These are phyloP conservation scores for Neltuma alba DNA, from an alignment of 306 rosid species.

Conservation along the genomic window DNA sequence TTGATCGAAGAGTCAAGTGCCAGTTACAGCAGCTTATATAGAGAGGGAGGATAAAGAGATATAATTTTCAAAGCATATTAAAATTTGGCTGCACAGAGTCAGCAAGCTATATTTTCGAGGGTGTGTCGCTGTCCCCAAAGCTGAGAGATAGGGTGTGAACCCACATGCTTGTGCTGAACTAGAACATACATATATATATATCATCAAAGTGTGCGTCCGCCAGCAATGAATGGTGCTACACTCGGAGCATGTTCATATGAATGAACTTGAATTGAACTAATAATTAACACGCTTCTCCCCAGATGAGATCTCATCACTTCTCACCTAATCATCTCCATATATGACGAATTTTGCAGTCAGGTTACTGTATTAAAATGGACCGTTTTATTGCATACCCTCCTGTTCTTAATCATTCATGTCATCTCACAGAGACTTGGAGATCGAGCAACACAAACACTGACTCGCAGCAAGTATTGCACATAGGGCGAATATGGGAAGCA, in stretches of 20 bases:
- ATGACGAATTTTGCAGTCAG: constrained; percentile 21
- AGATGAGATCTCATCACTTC: background rate
- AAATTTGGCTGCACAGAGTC: background rate
- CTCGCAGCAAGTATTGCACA: background rate
- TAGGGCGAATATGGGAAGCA: constrained; percentile 14
- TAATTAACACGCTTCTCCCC: background rate
- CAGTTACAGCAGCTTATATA: constrained; percentile 46
- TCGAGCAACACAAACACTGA: background rate
- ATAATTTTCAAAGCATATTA: background rate
- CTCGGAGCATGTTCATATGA: constrained; percentile 27
- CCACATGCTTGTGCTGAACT: constrained; percentile 37
- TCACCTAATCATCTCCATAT: constrained; percentile 9
- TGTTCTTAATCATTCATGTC: background rate
- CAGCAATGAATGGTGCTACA: constrained; percentile 30
- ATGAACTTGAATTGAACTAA: background rate
- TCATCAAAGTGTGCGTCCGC: constrained; percentile 29
- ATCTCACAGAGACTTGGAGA: background rate
- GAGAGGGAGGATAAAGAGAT: constrained; percentile 20
- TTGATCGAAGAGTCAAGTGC: constrained; percentile 2
- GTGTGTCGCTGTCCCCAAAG: constrained; percentile 22
- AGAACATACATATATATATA: background rate
- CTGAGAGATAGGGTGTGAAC: constrained; percentile 20
- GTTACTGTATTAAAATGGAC: background rate
- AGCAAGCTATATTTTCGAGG: background rate
- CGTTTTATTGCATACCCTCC: background rate